Evolutionary conservation across 148 eudicot species (phyloP), one percentile per base, ranked within the genome.

Genomic region (Rhododendron henanense): DNA sequence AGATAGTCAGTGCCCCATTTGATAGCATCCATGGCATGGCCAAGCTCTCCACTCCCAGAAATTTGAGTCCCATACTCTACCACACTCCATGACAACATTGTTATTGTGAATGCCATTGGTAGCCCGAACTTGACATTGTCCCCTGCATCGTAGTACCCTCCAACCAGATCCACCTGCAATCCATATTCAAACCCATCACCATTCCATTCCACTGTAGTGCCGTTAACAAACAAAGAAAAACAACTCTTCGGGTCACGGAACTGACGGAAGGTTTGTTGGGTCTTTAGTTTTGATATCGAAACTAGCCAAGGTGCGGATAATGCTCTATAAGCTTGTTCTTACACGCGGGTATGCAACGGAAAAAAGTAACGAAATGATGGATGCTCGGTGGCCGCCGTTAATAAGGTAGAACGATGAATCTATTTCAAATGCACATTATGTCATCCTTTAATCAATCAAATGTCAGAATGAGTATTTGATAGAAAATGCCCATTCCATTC

Each of bases 81-180:
- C 15, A 94, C 90, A 88, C 99, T 93, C 99, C 99, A 97, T 35
- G 98, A 97, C 96, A 97, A 89, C 98, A 95, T 95, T 16, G 99
- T 97, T 11, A 94, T 71, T 5, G 99, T 97, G 82, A 97, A 97
- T 45, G 99, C 99, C 98, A 97, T 95, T 28, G 99, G 98, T 16
- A 97, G 76, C 53, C 99, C 98, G 87, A 97, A 97, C 89, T 95
- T 97, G 87, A 97, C 99, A 90, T 97, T 97, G 89, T 97, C 99
- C 89, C 99, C 99, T 85, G 99, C 99, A 91, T 97, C 99, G 84
- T 97, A 94, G 86, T 97, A 97, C 79, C 99, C 99, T 95, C 98
- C 98, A 0, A 97, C 99, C 86, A 97, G 92, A 93, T 97, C 92
- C 93, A 96, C 96, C 99, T 96, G 85, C 79, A 86, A 84, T 71